Evolutionary conservation across 2,329 filamentous ascomycete genomes (phyloP).

Genomic region (Myriosclerotinia scirpicola): DNA sequence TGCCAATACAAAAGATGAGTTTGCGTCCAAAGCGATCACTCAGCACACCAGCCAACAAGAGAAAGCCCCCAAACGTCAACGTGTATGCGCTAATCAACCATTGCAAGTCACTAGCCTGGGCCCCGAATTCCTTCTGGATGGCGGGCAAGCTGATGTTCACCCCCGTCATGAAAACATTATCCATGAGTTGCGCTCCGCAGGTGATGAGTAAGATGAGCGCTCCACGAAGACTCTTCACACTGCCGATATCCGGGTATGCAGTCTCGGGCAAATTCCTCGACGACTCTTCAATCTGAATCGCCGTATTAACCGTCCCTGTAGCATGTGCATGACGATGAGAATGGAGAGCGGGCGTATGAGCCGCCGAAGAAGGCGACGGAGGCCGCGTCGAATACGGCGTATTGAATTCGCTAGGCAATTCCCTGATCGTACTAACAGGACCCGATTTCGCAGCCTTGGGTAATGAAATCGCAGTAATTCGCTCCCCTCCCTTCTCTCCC

Average conservation of each 20-base stretch:
- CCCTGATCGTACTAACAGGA: constrained; percentile 22
- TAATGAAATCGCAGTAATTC: constrained; percentile 11
- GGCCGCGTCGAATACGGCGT: constrained; percentile 25
- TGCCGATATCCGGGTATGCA: constrained; percentile 32
- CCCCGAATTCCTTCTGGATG: constrained; percentile 44
- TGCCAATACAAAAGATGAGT: constrained; percentile 43
- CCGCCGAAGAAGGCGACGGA: constrained; percentile 25
- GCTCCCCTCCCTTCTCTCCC: not conserved
- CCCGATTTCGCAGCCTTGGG: constrained; percentile 19
- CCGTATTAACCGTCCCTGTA: not conserved
- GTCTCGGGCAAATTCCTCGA: not conserved
- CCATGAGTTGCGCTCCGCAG: constrained; percentile 46
- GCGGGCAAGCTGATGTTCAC: constrained; percentile 46
- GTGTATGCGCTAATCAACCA: constrained; percentile 47
- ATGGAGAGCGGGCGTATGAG: not conserved
- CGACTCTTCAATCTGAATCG: constrained; percentile 11
- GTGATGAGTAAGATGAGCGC: constrained; percentile 44
- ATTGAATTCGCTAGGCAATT: constrained; percentile 25
- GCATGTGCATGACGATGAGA: not conserved
- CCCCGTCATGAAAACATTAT: constrained; percentile 48
- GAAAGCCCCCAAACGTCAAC: constrained; percentile 44
- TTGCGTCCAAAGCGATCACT: constrained; percentile 42
- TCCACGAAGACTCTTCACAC: constrained; percentile 44
- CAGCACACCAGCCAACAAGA: constrained; percentile 40
- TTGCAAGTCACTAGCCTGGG: constrained; percentile 42